Percentiles rank a stretch among this genome's conserved stretches.
phyloP scores from a whole-genome alignment of 805 yeast species.

The Cyberlindnera maclurae region DNA sequence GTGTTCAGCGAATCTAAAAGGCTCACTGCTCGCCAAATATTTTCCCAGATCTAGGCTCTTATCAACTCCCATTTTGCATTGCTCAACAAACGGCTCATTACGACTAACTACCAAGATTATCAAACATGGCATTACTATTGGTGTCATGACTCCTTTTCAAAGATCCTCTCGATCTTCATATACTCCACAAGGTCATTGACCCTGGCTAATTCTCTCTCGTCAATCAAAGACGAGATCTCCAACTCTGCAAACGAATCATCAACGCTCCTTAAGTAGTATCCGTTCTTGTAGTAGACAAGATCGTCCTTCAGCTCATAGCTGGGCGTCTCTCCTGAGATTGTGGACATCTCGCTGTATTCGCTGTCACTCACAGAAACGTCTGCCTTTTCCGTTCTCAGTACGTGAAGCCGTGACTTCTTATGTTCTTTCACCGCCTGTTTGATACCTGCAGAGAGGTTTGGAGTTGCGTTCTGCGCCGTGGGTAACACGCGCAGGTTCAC shows the following conservation, averaged over 20 bases:
- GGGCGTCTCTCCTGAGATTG: slow-evolving; percentile 21
- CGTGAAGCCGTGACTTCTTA: slow-evolving; percentile 19
- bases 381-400: slow-evolving; percentile 10
- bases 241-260: slow-evolving; percentile 20
- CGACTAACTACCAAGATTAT: no score
- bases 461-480: slow-evolving; percentile 11
- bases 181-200: slow-evolving; percentile 17
- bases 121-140: no score
- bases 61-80: no score
- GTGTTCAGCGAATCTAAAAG: slow-evolving; percentile 31
- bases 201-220: slow-evolving; percentile 17
- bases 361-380: slow-evolving; percentile 15
- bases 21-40: slow-evolving; percentile 24
- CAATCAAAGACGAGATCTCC: slow-evolving; percentile 16
- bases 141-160: slow-evolving; percentile 4
- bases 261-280: slow-evolving; percentile 17
- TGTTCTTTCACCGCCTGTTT: slow-evolving; percentile 21
- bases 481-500: background rate
- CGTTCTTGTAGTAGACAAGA: slow-evolving; percentile 22
- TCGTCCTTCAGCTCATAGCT: slow-evolving; percentile 19
- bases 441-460: slow-evolving; percentile 21
- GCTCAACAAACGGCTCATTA: no score
- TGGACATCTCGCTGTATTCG: slow-evolving; percentile 23
- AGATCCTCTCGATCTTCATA: slow-evolving; percentile 18
- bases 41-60: background rate